Base-by-base conservation (phyloP, 441 rosid genomes). In the Syzygium malaccense region DNA sequence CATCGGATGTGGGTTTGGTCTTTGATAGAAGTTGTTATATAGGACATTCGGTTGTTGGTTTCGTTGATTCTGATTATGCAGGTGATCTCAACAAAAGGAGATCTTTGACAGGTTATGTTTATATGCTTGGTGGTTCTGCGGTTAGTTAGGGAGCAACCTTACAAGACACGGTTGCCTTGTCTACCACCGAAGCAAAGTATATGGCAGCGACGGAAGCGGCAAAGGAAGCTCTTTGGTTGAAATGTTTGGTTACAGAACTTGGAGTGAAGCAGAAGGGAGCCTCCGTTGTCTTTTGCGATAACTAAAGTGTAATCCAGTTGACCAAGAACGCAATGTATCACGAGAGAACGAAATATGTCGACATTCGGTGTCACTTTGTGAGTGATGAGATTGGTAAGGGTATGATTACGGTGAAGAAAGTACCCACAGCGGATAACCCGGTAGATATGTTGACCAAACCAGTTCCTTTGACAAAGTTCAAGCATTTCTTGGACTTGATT, bases 361-460 rank as follows among this genome's bases (percentile, higher is more conserved):
- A 14, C 0, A 62, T 62, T 9, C 2, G 0, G 0, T n/a, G n/a
- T 62, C 19, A 62, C 71, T 62, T 62, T 62, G 20, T 14, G 3
- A 0, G 0, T 62, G 33, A 62, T 62, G 33, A n/a, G 10, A 8
- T 14, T 62, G 17, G 1, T 12, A 57, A 58, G 7, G 33, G 71
- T n/a, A 62, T 2, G 2, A 2, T 62, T 17, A n/a, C 2, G 0
- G 4, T 14, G 20, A 62, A n/a, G 37, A n/a, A 62, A 62, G 71
- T 1, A 62, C 19, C 4, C 1, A 14, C 2, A 3, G 10, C 0
- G 0, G 0, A n/a, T n/a, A n/a, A 62, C 17, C 0, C 10, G 1
- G 14, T 9, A 0, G 0, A 62, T 62, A n/a, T 62, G 33, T 62
- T 62, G 1, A 7, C 33, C 71, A 58, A 14, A 54, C 55, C 1